These are phyloP conservation scores for Musa troglodytarum DNA, from an alignment of 176 grass and related monocot genomes.

Conservation along the genomic window DNA sequence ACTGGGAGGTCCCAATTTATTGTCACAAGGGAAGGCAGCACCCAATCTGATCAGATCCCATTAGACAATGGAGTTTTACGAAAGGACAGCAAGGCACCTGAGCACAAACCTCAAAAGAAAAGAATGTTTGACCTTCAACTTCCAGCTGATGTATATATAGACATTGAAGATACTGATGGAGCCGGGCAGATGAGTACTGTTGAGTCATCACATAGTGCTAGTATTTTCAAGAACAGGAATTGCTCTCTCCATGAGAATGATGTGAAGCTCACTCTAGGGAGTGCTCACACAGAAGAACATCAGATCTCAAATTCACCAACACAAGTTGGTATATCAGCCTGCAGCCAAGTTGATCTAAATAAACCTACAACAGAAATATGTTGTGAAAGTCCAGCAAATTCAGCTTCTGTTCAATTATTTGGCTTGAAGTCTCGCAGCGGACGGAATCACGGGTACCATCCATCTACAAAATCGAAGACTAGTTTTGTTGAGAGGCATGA, in stretches of 20 bases:
- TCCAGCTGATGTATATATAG: constrained; percentile 16
- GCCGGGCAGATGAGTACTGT: constrained; percentile 26
- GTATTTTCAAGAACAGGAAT: background rate
- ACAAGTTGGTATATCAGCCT: background rate
- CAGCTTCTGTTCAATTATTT: constrained; percentile 23
- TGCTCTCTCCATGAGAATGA: background rate
- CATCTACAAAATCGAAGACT: constrained; percentile 31
- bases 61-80: background rate
- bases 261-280: constrained; percentile 3
- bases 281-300: background rate
- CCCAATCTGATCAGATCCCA: background rate
- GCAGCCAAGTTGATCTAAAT: background rate
- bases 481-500: constrained; percentile 34
- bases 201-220: constrained; percentile 2
- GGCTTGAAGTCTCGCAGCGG: constrained; percentile 16
- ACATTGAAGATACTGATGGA: constrained; percentile 19
- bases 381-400: constrained; percentile 19
- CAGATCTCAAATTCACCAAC: background rate
- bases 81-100: background rate
- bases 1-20: background rate
- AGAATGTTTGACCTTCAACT: constrained; percentile 15
- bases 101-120: constrained; percentile 4
- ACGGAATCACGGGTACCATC: constrained; percentile 16
- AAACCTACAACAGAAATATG: constrained; percentile 4
- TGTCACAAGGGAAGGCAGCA: background rate